Conservation (phyloP, 1,139 yeast species). For the Saccharomyces uvarum region DNA sequence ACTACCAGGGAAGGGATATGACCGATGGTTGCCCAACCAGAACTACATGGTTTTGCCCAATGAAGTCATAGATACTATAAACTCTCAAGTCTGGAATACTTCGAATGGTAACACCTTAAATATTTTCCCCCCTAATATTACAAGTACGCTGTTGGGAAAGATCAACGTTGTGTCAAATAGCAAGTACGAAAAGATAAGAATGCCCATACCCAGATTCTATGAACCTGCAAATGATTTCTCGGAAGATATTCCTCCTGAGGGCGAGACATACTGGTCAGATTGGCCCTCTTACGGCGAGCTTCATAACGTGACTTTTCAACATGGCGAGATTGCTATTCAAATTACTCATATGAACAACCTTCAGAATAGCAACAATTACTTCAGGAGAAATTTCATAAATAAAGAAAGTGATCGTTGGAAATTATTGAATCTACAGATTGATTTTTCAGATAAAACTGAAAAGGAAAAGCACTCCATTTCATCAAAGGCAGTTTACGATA, state of each 20-base stretch:
- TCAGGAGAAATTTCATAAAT: conserved; percentile 24
- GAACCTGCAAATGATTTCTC: conserved; percentile 26
- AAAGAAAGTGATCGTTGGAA: conserved; percentile 30
- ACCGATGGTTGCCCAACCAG: conserved; percentile 50
- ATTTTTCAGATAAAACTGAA: conserved; percentile 34
- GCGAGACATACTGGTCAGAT: conserved; percentile 23
- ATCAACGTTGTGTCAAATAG: conserved; percentile 17
- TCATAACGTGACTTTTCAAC: conserved; percentile 27
- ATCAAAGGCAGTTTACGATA: conserved; percentile 63
- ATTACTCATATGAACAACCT: conserved; percentile 25
- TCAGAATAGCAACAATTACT: conserved; percentile 9
- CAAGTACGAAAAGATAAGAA: conserved; percentile 16
- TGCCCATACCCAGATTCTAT: conserved; percentile 29
- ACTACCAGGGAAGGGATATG: conserved; percentile 38
- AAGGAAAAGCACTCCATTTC: conserved; percentile 43
- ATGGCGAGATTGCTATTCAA: conserved; percentile 25
- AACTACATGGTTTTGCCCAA: conserved; percentile 56
- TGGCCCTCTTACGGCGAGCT: conserved; percentile 19
- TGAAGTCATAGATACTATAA: conserved; percentile 37
- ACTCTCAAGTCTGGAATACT: conserved; percentile 20
- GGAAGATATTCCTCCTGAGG: conserved; percentile 17
- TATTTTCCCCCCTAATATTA: conserved; percentile 27
- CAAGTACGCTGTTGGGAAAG: conserved; percentile 25
- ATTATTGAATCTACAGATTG: conserved; percentile 26
- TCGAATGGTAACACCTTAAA: conserved; percentile 6